phyloP scores from a whole-genome alignment of 2,329 filamentous ascomycete species.

The Alternaria longipes region DNA sequence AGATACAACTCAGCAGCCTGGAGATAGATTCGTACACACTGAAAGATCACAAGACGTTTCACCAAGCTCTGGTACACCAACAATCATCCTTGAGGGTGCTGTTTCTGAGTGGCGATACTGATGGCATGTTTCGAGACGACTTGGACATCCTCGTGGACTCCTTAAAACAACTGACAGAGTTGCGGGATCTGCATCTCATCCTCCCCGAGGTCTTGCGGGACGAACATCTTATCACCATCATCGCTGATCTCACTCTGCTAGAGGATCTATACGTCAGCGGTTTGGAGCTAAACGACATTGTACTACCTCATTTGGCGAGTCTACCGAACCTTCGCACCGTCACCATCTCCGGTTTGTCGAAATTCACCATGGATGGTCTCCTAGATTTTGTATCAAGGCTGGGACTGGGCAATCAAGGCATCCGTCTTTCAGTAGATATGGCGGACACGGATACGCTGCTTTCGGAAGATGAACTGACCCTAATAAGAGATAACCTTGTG shows the following conservation, averaged over 20 bases:
- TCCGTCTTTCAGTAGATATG: conserved; percentile 56
- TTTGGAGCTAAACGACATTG: conserved; percentile 61
- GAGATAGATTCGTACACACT: conserved; percentile 60
- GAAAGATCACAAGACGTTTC: conserved; percentile 62
- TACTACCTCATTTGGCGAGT: conserved; percentile 56
- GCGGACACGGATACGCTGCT: conserved; percentile 56
- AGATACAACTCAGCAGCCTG: conserved; percentile 59
- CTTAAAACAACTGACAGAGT: conserved; percentile 61
- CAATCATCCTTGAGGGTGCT: conserved; percentile 60
- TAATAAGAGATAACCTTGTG: conserved; percentile 50
- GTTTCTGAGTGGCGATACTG: conserved; percentile 58
- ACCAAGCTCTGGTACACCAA: conserved; percentile 63
- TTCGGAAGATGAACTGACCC: conserved; percentile 50
- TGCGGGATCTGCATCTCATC: conserved; percentile 63
- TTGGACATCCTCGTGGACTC: conserved; percentile 61
- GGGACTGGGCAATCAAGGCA: conserved; percentile 53
- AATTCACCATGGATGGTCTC: conserved; percentile 64
- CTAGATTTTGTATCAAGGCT: conserved; percentile 55
- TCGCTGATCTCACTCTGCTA: conserved; percentile 57
- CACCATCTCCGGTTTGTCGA: conserved; percentile 64
- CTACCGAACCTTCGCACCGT: conserved; percentile 62
- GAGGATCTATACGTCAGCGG: conserved; percentile 67
- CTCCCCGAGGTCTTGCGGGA: conserved; percentile 62
- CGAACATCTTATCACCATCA: conserved; percentile 60
- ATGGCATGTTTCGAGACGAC: conserved; percentile 58